phyloP scores from a whole-genome alignment of 2,329 filamentous ascomycete genomes.

The Calonectria honghensis region DNA sequence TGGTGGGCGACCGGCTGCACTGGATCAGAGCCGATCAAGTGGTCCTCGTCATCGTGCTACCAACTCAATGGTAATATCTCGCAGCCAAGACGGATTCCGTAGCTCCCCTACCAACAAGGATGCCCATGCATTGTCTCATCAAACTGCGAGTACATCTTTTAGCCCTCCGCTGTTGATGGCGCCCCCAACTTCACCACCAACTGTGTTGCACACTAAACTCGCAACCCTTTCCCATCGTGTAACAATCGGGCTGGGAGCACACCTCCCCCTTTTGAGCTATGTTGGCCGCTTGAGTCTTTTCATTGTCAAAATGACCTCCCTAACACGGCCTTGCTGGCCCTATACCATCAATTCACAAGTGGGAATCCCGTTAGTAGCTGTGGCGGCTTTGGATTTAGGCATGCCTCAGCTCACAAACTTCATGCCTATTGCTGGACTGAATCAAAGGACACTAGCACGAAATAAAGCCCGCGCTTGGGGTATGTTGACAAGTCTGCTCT shows the following conservation, averaged over 20 bases:
- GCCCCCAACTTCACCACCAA: conserved; percentile 64
- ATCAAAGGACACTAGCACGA: conserved; percentile 44
- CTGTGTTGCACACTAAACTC: conserved; percentile 59
- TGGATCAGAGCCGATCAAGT: conserved; percentile 41
- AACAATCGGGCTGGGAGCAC: conserved; percentile 50
- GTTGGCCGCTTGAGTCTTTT: conserved; percentile 77
- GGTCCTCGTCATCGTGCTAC: conserved; percentile 46
- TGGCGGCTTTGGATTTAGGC: conserved; percentile 81
- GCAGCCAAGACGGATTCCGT: conserved; percentile 62
- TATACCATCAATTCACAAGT: conserved; percentile 79
- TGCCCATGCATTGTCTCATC: conserved; percentile 41
- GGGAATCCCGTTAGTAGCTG: conserved; percentile 78
- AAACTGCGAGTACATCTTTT: conserved; percentile 45
- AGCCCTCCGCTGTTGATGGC: conserved; percentile 70
- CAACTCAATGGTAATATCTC: conserved; percentile 64
- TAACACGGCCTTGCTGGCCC: conserved; percentile 83
- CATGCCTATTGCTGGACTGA: conserved; percentile 36
- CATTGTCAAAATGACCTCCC: conserved; percentile 78
- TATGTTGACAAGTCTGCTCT: conserved; percentile 56
- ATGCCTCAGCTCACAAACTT: conserved; percentile 56
- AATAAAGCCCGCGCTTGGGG: conserved; percentile 53
- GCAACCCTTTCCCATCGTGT: conserved; percentile 60
- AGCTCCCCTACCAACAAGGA: conserved; percentile 44
- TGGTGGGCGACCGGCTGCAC: conserved; percentile 34
- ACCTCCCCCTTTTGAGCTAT: conserved; percentile 58